Evolutionary conservation across 192 early-diverging fungal species (phyloP).

Genomic region (Coemansia sp.): DNA sequence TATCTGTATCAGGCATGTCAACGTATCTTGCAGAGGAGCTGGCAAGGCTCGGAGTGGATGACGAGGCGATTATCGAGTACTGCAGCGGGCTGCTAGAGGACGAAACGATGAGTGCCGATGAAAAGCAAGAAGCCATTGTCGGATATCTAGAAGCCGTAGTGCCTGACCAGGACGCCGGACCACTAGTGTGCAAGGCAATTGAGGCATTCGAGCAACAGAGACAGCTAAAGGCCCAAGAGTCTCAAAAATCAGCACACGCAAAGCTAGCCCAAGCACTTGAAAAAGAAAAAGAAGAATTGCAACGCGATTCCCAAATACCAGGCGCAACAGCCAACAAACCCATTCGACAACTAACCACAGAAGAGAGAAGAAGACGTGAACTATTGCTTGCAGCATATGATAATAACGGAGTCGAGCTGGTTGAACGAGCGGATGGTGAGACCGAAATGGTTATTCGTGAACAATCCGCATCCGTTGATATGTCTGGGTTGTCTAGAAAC

Average conservation of each 20-base stretch:
- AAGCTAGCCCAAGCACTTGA: constrained; percentile 8
- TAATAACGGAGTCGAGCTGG: constrained; percentile 9
- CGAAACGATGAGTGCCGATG: constrained; percentile 11
- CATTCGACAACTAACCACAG: constrained; percentile 6
- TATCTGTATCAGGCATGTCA: constrained; percentile 28
- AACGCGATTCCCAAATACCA: constrained; percentile 5
- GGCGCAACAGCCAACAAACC: not conserved
- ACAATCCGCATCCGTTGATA: too few relatives aligned
- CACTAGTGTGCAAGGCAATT: constrained; percentile 8
- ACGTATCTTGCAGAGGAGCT: constrained; percentile 17
- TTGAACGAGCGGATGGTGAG: constrained; percentile 28
- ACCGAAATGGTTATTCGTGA: constrained; percentile 24
- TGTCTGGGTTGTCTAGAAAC: too few relatives aligned
- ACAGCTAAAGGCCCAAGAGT: not conserved
- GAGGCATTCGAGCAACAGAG: not conserved
- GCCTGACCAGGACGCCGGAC: constrained; percentile 5
- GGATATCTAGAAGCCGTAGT: constrained; percentile 37
- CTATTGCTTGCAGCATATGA: constrained; percentile 9
- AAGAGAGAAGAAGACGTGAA: constrained; percentile 32
- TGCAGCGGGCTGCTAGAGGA: constrained; percentile 30
- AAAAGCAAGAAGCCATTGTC: constrained; percentile 31
- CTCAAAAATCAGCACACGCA: not conserved
- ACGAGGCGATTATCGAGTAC: constrained; percentile 41
- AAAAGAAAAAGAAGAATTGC: constrained; percentile 17
- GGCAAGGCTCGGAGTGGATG: constrained; percentile 26